Evolutionary conservation across 73 alveolate species (phyloP).

Genomic region (Paramecium sexaurelia): DNA sequence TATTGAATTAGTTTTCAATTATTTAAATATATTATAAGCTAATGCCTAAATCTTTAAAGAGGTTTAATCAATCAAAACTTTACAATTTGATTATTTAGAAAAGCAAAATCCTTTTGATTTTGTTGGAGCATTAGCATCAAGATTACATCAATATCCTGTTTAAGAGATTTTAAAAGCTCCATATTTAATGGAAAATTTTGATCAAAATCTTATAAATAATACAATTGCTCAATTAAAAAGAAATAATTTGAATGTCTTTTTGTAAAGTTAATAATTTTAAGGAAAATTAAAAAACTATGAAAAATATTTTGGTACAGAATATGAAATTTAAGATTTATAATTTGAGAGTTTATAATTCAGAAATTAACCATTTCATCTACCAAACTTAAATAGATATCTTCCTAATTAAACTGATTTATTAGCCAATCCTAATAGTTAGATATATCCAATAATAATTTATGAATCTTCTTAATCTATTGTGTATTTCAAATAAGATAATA

Average conservation of each 20-base stretch:
- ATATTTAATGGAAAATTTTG: conserved; percentile 72
- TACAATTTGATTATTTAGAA: conserved; percentile 68
- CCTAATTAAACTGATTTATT: conserved; percentile 83
- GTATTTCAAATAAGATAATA: conserved; percentile 82
- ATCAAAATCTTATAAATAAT: conserved; percentile 71
- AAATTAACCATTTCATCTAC: conserved; percentile 68
- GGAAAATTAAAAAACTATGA: conserved; percentile 76
- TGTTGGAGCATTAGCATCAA: conserved; percentile 31
- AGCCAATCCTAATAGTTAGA: not conserved
- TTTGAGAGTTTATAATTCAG: conserved; percentile 64
- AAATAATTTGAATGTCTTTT: conserved; percentile 70
- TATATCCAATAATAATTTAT: conserved; percentile 73
- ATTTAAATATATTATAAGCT: conserved; percentile 64
- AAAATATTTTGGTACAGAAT: conserved; percentile 83
- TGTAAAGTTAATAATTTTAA: conserved; percentile 75
- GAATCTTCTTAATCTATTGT: conserved; percentile 72
- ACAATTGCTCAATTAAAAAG: conserved; percentile 62
- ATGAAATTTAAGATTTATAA: conserved; percentile 69
- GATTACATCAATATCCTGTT: conserved; percentile 53
- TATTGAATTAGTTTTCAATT: conserved; percentile 83
- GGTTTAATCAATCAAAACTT: conserved; percentile 45
- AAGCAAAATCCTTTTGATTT: conserved; percentile 65
- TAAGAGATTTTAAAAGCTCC: conserved; percentile 44
- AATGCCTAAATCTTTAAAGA: conserved; percentile 74
- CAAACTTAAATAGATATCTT: conserved; percentile 79